Base-by-base conservation (phyloP, 1,284 basidiomycete genomes). In the Heterobasidion occidentale region DNA sequence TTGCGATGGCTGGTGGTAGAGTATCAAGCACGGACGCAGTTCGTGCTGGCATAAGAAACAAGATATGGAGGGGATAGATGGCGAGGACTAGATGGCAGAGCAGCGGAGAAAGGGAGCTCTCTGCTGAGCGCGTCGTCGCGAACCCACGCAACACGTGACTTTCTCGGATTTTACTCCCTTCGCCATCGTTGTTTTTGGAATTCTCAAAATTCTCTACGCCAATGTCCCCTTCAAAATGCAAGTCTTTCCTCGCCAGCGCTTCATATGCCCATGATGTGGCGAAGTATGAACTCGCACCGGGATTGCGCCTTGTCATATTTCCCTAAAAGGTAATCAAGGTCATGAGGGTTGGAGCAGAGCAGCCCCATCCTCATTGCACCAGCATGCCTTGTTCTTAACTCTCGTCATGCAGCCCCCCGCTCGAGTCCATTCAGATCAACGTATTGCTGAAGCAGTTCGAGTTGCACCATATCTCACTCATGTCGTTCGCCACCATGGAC, bases 401-500 rank as follows among this genome's bases (percentile, higher is more conserved):
- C n/a, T 36, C 50, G 34, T 36, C 34, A 51, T 51, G 50, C 50
- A 35, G 15, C 36, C 50, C 14, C 36, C 50, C 15, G 17, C 50
- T 51, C 33, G 34, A 35, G n/a, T 35, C 36, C 50, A 36, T 20
- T 38, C 50, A 15, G 50, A n/a, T 42, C 61, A 62, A 52, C 61
- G 61, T 57, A 53, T 62, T 51, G 68, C 75, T 70, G 76, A 78
- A 70, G 74, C 78, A 71, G 72, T 73, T 64, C 74, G 72, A 61
- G 75, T 78, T 63, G 73, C 78, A 46, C 82, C 83, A 59, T 85
- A 81, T 72, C 76, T 83, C 60, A 78, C 78, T 54, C 78, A 81
- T 64, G 69, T 74, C 67, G 74, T 78, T 65, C 75, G 73, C 53
- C 80, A 78, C 64, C 78, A 80, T 67, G 80, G 75, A 59, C 81